phyloP scores from a whole-genome alignment of 306 rosid genomes.

The Gynostemma pentaphyllum region DNA sequence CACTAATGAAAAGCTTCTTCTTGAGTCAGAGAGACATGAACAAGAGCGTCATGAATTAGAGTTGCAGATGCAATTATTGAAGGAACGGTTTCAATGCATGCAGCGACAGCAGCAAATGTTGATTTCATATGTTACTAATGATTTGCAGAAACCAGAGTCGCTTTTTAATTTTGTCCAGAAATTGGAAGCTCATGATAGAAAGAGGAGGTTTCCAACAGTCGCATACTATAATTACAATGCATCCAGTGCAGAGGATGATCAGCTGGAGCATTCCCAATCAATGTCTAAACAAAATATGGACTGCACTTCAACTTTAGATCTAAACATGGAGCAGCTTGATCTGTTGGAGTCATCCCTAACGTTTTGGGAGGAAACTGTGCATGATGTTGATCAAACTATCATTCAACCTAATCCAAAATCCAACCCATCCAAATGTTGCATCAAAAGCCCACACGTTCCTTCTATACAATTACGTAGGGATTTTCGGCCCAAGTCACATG shows the following conservation, averaged over 20 bases:
- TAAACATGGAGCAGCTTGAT: constrained; percentile 33
- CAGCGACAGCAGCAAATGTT: constrained; percentile 44
- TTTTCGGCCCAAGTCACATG: constrained; percentile 33
- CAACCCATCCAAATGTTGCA: constrained; percentile 35
- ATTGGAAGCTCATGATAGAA: constrained; percentile 34
- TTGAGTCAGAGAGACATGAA: constrained; percentile 41
- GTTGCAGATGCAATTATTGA: constrained; percentile 20
- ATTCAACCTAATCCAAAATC: constrained; percentile 1
- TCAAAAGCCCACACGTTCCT: constrained; percentile 34
- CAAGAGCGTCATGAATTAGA: constrained; percentile 31
- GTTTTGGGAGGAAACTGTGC: constrained; percentile 50
- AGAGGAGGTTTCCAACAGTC: constrained; percentile 45
- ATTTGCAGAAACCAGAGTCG: constrained; percentile 44
- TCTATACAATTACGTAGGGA: constrained; percentile 26
- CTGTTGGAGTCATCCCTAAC: constrained; percentile 43
- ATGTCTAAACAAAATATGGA: constrained; percentile 21
- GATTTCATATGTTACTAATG: constrained; percentile 33
- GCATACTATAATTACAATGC: constrained; percentile 20
- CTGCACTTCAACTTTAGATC: constrained; percentile 10
- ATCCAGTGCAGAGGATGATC: constrained; percentile 31
- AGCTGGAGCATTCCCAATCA: constrained; percentile 22
- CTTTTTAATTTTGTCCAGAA: constrained; percentile 31
- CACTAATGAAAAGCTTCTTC: constrained; percentile 35
- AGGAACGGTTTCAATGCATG: constrained; percentile 34
- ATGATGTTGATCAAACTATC: constrained; percentile 22